These are phyloP conservation scores for Leishmania tarentolae DNA, from an alignment of 208 protist genomes.

Conservation along the genomic window DNA sequence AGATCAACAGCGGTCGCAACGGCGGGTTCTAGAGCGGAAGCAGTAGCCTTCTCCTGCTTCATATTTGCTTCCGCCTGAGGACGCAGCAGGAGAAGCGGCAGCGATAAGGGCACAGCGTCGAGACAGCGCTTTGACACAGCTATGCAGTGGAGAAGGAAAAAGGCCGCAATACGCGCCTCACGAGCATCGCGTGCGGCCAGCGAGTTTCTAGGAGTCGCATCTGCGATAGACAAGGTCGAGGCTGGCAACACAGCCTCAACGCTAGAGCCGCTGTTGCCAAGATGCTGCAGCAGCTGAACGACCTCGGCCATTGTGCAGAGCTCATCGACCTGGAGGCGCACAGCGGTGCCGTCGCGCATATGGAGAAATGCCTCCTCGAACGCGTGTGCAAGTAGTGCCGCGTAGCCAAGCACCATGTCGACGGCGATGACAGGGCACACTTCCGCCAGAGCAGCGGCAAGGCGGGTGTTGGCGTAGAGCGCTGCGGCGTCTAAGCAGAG, in stretches of 20 bases:
- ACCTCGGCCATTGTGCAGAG: constrained; percentile 57
- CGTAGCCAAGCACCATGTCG: constrained; percentile 34
- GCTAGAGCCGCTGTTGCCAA: constrained; percentile 1
- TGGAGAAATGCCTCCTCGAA: constrained; percentile 47
- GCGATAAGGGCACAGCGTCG: constrained; percentile 33
- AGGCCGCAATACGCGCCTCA: constrained; percentile 32
- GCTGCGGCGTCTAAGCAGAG: constrained; percentile 32
- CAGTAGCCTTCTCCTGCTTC: background rate
- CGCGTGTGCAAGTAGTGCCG: constrained; percentile 22
- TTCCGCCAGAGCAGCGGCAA: constrained; percentile 26
- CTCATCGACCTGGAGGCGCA: constrained; percentile 48
- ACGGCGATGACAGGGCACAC: background rate
- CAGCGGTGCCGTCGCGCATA: constrained; percentile 19
- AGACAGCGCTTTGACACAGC: constrained; percentile 56
- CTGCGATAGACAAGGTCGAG: background rate
- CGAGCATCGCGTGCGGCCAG: constrained; percentile 12
- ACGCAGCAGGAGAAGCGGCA: constrained; percentile 8
- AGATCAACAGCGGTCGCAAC: background rate
- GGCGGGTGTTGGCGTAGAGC: constrained; percentile 47
- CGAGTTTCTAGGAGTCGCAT: background rate
- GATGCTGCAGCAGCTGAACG: constrained; percentile 38
- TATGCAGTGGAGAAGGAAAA: constrained; percentile 59
- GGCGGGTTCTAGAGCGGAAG: background rate
- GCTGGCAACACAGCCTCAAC: background rate
- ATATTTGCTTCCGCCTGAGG: background rate